Base-by-base conservation (phyloP, 1,284 basidiomycete species). In the Irpex lacteus region DNA sequence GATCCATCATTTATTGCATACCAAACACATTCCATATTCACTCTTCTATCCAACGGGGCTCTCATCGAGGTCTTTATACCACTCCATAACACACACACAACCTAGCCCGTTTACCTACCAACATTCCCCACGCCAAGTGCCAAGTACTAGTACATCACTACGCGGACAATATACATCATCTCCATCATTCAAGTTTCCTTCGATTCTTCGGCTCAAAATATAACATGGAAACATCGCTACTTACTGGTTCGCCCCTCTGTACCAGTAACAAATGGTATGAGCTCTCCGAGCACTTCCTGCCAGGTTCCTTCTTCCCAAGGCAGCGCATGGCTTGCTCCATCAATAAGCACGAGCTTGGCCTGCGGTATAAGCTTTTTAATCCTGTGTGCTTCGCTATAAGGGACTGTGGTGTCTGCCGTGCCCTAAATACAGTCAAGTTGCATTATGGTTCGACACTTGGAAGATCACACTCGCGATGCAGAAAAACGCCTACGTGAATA, bases 21-120 rank as follows among this genome's bases (percentile, higher is more conserved):
- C 32, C 32, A 34, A 34, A 6, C 32, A 34, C 1, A 34, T 6
- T 34, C 32, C 32, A 34, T 34, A 34, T 34, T 34, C 32, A 0
- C 32, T 6, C 32, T 6, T 1, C 32, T 34, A 34, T 34, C 32
- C 21, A 26, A 26, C 21, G 21, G 21, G 21, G 3, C 21, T 26
- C 50, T 53, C 50, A 5, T 18, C 50, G 4, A 8, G 18, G 18
- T 5, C 32, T 55, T 34, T 2, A 87, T 91, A 6, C 90, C 90
- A 88, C 70, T 44, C 15, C 21, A 52, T 54, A 56, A 40, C 52
- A 61, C 21, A 11, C 19, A 36, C 63, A 61, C 40, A 47, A 47
- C 11, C 2, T 47, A 47, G 11, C n/a, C 2, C 40, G 2, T 47
- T 4, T 15, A 47, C n/a, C 40, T n/a, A 47, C 40, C 11, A n/a